A percentile compares a stretch with the other conserved stretches of the same genome.
These are phyloP conservation scores for Artemisia annua DNA, from an alignment of 129 eudicot genomes.

Conservation along the genomic window DNA sequence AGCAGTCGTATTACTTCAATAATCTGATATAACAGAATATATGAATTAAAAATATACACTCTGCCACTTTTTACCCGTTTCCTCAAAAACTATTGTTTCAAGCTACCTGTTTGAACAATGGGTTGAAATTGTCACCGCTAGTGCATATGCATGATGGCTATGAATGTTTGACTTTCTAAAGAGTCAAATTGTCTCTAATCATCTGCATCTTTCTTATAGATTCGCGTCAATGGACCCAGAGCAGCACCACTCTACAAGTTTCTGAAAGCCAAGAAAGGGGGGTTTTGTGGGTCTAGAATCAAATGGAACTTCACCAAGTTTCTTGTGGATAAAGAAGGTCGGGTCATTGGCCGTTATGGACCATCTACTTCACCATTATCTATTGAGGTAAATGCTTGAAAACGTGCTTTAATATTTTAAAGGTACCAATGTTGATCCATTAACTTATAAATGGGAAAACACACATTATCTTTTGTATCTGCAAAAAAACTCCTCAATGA, in stretches of 20 bases:
- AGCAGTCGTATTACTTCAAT: too few relatives aligned
- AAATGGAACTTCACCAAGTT: slow-evolving; percentile 99
- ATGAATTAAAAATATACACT: too few relatives aligned
- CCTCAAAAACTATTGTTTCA: too few relatives aligned
- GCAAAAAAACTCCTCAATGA: not conserved
- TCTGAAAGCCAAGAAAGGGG: slow-evolving; percentile 72
- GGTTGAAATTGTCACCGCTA: not conserved
- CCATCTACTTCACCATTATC: slow-evolving; percentile 69
- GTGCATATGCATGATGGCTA: not conserved
- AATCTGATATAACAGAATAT: too few relatives aligned
- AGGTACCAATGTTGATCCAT: not conserved
- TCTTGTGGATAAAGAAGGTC: slow-evolving; percentile 83
- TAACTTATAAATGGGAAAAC: not conserved
- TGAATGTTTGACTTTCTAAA: slow-evolving; percentile 4
- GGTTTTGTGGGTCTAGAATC: slow-evolving; percentile 59
- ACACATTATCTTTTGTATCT: not conserved
- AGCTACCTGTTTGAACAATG: too few relatives aligned
- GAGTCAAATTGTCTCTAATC: not conserved
- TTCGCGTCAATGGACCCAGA: slow-evolving; percentile 70
- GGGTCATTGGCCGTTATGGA: slow-evolving; percentile 62
- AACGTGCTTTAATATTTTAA: slow-evolving; percentile 7
- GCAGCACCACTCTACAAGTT: slow-evolving; percentile 80
- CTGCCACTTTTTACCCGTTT: too few relatives aligned
- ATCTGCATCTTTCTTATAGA: slow-evolving; percentile 33
- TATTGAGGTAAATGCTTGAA: slow-evolving; percentile 49